Evolutionary conservation across 2,329 filamentous ascomycete species (phyloP).

Genomic region (Xylariomycetidae sp.): DNA sequence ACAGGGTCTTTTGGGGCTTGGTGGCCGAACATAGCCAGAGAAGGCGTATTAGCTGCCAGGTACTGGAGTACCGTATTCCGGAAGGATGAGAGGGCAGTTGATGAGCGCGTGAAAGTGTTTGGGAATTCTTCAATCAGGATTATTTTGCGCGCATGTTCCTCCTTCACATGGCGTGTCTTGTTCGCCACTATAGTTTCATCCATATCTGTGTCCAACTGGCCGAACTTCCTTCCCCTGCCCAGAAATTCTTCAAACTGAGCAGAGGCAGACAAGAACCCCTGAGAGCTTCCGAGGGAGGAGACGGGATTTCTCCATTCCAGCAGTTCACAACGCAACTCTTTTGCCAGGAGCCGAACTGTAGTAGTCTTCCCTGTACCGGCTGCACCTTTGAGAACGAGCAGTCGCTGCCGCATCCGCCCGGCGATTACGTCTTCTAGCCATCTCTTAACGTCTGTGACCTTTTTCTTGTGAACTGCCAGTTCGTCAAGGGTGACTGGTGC

Average conservation of each 20-base stretch:
- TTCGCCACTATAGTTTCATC: constrained; percentile 12
- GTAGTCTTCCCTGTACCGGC: constrained; percentile 93
- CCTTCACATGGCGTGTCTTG: constrained; percentile 5
- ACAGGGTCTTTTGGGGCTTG: constrained; percentile 39
- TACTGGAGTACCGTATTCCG: constrained; percentile 70
- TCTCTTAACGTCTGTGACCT: constrained; percentile 75
- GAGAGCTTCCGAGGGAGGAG: constrained; percentile 48
- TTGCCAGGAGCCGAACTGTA: constrained; percentile 71
- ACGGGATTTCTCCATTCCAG: constrained; percentile 88
- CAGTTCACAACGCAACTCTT: constrained; percentile 68
- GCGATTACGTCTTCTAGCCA: constrained; percentile 75
- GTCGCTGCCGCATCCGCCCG: constrained; percentile 59
- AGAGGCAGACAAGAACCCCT: constrained; percentile 63
- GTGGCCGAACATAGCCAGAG: constrained; percentile 41
- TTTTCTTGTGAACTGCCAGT: constrained; percentile 89
- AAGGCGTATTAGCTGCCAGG: constrained; percentile 60
- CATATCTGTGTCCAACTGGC: constrained; percentile 52
- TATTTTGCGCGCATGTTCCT: constrained; percentile 39
- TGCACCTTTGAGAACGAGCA: constrained; percentile 82
- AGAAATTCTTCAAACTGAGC: constrained; percentile 91
- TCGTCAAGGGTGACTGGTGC: constrained; percentile 70
- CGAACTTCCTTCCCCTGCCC: constrained; percentile 72
- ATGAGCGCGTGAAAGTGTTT: constrained; percentile 63
- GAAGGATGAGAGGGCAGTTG: constrained; percentile 62
- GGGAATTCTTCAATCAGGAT: constrained; percentile 80